Percentiles rank a stretch among this genome's conserved stretches.
Conservation (phyloP, 140 eudicot genomes). For the Flaveria floridana region DNA sequence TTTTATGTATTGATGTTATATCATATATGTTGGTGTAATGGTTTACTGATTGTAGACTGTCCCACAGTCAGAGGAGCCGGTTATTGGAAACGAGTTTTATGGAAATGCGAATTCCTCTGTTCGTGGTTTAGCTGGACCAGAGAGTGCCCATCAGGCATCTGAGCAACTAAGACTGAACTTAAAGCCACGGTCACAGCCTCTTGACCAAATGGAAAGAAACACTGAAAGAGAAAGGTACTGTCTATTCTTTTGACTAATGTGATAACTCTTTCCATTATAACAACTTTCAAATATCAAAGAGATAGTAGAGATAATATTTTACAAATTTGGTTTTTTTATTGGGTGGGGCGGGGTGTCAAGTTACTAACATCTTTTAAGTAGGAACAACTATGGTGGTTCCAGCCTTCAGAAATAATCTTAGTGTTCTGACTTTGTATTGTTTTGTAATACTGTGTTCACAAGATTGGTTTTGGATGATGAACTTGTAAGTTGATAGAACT, state of each 20-base stretch:
- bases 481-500: neutral
- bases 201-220: slow-evolving; percentile 54
- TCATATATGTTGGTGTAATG: slow-evolving; percentile 11
- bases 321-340: neutral
- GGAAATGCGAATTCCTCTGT: slow-evolving; percentile 27
- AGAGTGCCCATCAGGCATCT: slow-evolving; percentile 38
- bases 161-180: slow-evolving; percentile 78
- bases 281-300: slow-evolving; percentile 1
- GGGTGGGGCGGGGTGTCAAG: neutral
- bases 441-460: neutral
- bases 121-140: slow-evolving; percentile 33
- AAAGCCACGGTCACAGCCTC: slow-evolving; percentile 71
- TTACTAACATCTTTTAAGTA: neutral
- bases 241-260: neutral
- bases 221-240: slow-evolving; percentile 58
- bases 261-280: neutral
- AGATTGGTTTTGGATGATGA: neutral
- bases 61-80: slow-evolving; percentile 40
- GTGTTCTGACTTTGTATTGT: neutral
- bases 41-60: slow-evolving; percentile 34
- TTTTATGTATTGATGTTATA: slow-evolving; percentile 18
- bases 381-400: neutral
- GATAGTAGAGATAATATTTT: neutral
- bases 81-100: slow-evolving; percentile 26
- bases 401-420: neutral